Base-by-base conservation (phyloP, 139 green algal species). In the Mychonastes homosphaera region DNA sequence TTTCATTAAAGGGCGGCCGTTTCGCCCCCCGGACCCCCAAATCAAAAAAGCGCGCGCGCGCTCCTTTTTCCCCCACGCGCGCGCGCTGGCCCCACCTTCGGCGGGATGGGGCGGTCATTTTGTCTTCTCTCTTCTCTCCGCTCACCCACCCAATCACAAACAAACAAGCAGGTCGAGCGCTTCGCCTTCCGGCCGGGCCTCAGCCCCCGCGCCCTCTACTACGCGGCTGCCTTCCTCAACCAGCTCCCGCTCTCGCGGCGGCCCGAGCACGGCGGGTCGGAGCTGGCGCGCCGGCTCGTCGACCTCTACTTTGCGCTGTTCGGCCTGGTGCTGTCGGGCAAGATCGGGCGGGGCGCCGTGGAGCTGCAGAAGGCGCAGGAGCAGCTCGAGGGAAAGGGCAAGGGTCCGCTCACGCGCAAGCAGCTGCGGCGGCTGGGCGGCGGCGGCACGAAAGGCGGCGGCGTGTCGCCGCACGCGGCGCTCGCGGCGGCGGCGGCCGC, bases 281-380 rank as follows among this genome's bases (percentile, higher is more conserved):
- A 33, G 12, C 68, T 97, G 28, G 85, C 89, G 2, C 53, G 72
- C 45, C 71, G 78, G 55, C 80, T 97, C 5, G 73, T 97, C 1
- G 79, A 86, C 56, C 48, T 94, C 16, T 97, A 97, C 77, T 94
- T 97, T 65, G 82, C 74, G 3, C 63, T 95, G 8, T 97, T 97
- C 75, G 69, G 74, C 13, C 61, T 93, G 56, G 69, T 92, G 41
- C 64, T 91, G 53, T 79, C 83, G 53, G 84, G 84, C 10, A 68
- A 73, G 43, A 58, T 88, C 6, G 86, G 86, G 24, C 67, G 62
- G 6, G 79, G 76, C 3, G 83, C 77, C 15, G 44, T 59, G 2
- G 46, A 41, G 35, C 36, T 41, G 30, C 57, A 64, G 12, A 64
- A 56, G 7, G 63, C 54, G 7, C 38, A 57, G n/a, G 52, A 68